These are phyloP conservation scores for Vaccinium myrtillus DNA, from an alignment of 148 eudicot genomes.

Conservation along the genomic window DNA sequence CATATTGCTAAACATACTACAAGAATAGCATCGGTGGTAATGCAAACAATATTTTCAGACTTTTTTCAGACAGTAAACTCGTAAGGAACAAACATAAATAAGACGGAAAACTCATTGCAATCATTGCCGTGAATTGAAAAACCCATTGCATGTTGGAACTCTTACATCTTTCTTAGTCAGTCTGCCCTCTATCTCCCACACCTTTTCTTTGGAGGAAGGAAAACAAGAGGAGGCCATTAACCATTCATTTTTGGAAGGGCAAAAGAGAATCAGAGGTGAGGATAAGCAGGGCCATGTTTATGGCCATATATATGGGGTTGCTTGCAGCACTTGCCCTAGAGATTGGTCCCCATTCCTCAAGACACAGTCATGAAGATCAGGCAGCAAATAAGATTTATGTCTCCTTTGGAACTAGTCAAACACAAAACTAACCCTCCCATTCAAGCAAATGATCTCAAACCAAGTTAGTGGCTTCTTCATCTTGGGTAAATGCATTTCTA, in stretches of 20 bases:
- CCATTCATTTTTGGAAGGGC: background rate
- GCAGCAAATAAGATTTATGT: background rate
- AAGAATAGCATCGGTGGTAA: background rate
- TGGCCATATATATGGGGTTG: background rate
- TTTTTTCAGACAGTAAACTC: background rate
- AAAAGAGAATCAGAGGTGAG: background rate
- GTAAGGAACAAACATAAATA: background rate
- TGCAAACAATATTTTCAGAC: background rate
- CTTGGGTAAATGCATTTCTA: background rate
- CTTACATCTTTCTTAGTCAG: background rate
- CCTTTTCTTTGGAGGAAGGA: background rate
- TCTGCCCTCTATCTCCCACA: background rate
- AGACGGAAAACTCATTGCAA: background rate
- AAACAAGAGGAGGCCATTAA: slow-evolving; percentile 2
- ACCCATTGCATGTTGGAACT: background rate
- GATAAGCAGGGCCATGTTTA: background rate
- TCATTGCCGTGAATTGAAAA: background rate
- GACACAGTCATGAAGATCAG: background rate
- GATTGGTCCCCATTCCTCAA: background rate
- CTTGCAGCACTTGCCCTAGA: background rate
- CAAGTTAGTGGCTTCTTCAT: background rate
- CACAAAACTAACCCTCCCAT: background rate
- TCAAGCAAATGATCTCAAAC: slow-evolving; percentile 2
- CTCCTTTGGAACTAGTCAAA: background rate
- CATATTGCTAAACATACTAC: background rate